Conservation (phyloP, 2,329 filamentous ascomycete species). For the Cladosporium sp. region DNA sequence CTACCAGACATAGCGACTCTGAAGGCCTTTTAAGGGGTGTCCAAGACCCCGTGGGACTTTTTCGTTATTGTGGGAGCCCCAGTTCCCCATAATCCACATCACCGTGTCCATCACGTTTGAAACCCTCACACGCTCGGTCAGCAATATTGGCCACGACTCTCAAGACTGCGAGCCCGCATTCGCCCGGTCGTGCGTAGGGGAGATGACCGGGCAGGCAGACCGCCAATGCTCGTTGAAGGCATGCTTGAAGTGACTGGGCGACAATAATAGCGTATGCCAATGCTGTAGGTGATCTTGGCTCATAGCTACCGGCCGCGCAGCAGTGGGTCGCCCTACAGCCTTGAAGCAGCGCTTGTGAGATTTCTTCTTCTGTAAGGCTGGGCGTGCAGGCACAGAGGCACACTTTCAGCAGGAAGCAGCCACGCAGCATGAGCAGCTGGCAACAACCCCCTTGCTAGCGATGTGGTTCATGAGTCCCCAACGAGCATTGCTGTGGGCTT, state of each 20-base stretch:
- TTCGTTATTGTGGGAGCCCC: conserved; percentile 1
- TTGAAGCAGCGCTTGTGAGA: not conserved
- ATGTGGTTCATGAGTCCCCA: not conserved
- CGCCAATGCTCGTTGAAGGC: not conserved
- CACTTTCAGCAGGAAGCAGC: too few species aligned
- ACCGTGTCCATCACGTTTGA: not conserved
- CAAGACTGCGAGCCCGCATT: not conserved
- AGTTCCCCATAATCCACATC: not conserved
- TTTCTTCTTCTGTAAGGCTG: not conserved
- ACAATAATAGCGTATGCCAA: conserved; percentile 3
- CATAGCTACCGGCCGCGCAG: not conserved
- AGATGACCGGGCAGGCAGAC: not conserved
- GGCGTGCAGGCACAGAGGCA: not conserved
- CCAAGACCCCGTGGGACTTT: not conserved
- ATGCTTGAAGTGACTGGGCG: conserved; percentile 3
- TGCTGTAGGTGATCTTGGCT: not conserved
- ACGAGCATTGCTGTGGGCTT: too few species aligned
- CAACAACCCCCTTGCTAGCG: not conserved
- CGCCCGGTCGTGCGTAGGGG: not conserved
- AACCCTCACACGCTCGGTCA: not conserved
- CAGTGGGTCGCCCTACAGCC: not conserved
- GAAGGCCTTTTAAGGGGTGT: not conserved
- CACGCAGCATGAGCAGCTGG: not conserved
- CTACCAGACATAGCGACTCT: not conserved
- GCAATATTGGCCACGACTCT: conserved; percentile 1